Conservation (phyloP, 2,329 filamentous ascomycete genomes). For the Lachnellula arida region DNA sequence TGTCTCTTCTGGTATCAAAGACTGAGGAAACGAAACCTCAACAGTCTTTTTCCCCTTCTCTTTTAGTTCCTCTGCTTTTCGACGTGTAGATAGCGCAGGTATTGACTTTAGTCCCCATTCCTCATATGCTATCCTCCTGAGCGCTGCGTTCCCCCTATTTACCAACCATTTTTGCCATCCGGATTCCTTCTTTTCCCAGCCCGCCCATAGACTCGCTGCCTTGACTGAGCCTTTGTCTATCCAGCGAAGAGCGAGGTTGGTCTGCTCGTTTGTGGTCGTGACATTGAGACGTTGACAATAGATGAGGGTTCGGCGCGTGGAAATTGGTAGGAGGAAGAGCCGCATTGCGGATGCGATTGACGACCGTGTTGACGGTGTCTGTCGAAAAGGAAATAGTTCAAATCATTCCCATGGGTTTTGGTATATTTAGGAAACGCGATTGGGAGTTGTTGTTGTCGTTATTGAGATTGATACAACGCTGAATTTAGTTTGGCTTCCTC, state of each 20-base stretch:
- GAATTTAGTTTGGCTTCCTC: no score
- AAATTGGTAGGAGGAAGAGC: slow-evolving; percentile 89
- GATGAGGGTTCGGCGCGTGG: slow-evolving; percentile 82
- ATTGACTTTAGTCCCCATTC: slow-evolving; percentile 98
- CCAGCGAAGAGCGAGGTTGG: slow-evolving; percentile 41
- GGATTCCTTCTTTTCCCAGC: slow-evolving; percentile 78
- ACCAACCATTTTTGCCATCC: slow-evolving; percentile 90
- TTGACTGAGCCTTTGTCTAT: slow-evolving; percentile 64
- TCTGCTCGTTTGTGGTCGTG: slow-evolving; percentile 44
- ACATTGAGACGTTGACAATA: slow-evolving; percentile 77
- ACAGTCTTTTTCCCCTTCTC: slow-evolving; percentile 53
- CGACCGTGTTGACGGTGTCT: slow-evolving; percentile 6
- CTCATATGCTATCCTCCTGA: slow-evolving; percentile 87
- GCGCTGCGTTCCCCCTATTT: slow-evolving; percentile 76
- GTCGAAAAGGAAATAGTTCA: neutral
- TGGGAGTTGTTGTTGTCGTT: no score
- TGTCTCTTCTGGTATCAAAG: slow-evolving; percentile 59
- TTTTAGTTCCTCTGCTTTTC: slow-evolving; percentile 58
- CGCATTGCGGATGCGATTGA: slow-evolving; percentile 56
- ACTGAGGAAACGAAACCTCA: slow-evolving; percentile 71
- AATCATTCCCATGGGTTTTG: neutral
- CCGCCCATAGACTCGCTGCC: slow-evolving; percentile 73
- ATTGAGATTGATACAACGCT: no score
- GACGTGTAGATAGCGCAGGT: slow-evolving; percentile 68
- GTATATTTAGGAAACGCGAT: no score